Evolutionary conservation across 2,329 filamentous ascomycete genomes (phyloP).

Genomic region (Fonsecaea erecta): DNA sequence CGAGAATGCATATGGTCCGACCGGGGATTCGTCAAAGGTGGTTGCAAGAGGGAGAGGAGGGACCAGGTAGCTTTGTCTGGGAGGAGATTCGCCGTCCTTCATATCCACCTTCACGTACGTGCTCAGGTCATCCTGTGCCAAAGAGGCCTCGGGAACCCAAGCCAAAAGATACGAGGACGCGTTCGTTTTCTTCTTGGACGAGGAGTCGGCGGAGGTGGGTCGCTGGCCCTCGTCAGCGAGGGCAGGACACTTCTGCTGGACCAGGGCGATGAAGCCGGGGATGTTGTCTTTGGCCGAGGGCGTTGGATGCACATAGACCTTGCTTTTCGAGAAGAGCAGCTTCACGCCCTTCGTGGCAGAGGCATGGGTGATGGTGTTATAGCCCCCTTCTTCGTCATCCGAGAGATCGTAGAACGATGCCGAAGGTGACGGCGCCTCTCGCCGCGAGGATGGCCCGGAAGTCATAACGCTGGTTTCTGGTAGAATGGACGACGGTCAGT

Average conservation of each 20-base stretch:
- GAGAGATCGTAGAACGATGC: constrained; percentile 94
- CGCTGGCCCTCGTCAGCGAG: constrained; percentile 38
- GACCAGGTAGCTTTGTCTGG: constrained; percentile 86
- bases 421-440: constrained; percentile 68
- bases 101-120: constrained; percentile 97
- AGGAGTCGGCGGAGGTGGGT: constrained; percentile 51
- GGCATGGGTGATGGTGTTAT: constrained; percentile 87
- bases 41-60: constrained; percentile 88
- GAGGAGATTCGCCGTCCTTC: constrained; percentile 76
- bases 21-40: constrained; percentile 66
- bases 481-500: background rate
- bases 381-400: constrained; percentile 93
- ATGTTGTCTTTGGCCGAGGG: constrained; percentile 96
- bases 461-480: constrained; percentile 21
- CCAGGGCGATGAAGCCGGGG: constrained; percentile 84
- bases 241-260: constrained; percentile 74
- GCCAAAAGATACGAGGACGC: constrained; percentile 77
- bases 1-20: constrained; percentile 86
- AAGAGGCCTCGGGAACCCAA: constrained; percentile 87
- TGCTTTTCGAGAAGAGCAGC: constrained; percentile 94
- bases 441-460: constrained; percentile 22
- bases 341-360: constrained; percentile 83
- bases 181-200: constrained; percentile 49
- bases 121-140: constrained; percentile 77
- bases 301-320: constrained; percentile 96